phyloP scores from a whole-genome alignment of 768 basidiomycete genomes.

The Lentinula boryana region DNA sequence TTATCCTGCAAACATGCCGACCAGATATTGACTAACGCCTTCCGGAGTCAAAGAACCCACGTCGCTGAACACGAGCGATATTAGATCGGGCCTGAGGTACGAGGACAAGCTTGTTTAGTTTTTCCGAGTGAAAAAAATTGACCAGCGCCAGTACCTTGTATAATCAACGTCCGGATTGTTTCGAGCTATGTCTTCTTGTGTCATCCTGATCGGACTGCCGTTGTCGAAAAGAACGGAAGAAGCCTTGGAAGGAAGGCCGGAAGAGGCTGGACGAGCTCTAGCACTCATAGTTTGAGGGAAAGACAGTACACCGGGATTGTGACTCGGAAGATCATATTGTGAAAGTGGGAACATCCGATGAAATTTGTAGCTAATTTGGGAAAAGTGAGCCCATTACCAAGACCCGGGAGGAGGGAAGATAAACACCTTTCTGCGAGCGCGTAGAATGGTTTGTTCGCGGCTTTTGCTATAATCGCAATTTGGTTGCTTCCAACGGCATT shows the following conservation, averaged over 20 bases:
- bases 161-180: constrained; percentile 93
- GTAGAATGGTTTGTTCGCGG: constrained; percentile 93
- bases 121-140: not conserved
- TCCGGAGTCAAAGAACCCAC: constrained; percentile 90
- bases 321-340: constrained; percentile 82
- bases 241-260: constrained; percentile 1
- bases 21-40: constrained; percentile 91
- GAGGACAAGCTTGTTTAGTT: constrained; percentile 10
- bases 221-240: constrained; percentile 3
- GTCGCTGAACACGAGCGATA: constrained; percentile 91
- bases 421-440: constrained; percentile 79
- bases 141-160: constrained; percentile 52
- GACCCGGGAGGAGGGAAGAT: constrained; percentile 12
- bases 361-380: constrained; percentile 80
- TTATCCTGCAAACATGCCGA: constrained; percentile 86
- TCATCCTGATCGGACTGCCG: constrained; percentile 39
- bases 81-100: constrained; percentile 72
- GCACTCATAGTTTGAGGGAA: constrained; percentile 40
- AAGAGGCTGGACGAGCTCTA: not conserved
- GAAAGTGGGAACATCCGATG: constrained; percentile 92
- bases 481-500: constrained; percentile 95
- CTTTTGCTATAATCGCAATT: constrained; percentile 93
- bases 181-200: constrained; percentile 72
- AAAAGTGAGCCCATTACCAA: constrained; percentile 3
- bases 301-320: constrained; percentile 69